Percentiles rank a stretch among this genome's conserved stretches.
Conservation (phyloP, 371 early-diverging fungal genomes). For the Thermomucor indicae-seudaticae region DNA sequence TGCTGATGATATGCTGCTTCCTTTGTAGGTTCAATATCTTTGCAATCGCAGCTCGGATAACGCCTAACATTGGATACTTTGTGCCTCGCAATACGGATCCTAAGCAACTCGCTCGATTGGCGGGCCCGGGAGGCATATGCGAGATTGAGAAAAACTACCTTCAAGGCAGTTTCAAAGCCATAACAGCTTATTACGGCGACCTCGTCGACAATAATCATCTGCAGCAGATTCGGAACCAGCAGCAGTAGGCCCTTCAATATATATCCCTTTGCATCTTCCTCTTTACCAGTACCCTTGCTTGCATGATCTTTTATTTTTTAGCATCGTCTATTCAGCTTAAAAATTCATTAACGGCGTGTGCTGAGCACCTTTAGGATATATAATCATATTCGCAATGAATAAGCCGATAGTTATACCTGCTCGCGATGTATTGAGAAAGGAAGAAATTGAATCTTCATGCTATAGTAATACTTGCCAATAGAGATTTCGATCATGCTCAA, state of each 20-base stretch:
- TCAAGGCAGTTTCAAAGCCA: constrained; percentile 54
- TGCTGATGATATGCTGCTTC: no score
- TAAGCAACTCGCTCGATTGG: constrained; percentile 42
- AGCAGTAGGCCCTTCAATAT: no score
- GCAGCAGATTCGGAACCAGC: no score
- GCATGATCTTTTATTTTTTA: no score
- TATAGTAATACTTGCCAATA: constrained; percentile 11
- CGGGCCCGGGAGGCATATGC: constrained; percentile 51
- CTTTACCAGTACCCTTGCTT: no score
- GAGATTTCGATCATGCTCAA: constrained; percentile 39
- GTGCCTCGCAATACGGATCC: constrained; percentile 80
- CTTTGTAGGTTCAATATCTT: constrained; percentile 59
- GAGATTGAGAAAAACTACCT: constrained; percentile 74
- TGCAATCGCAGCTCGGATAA: constrained; percentile 58
- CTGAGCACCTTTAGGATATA: constrained; percentile 53
- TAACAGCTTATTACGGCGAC: constrained; percentile 72
- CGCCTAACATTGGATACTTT: constrained; percentile 78
- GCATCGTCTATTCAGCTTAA: constrained; percentile 18
- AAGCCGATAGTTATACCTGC: constrained; percentile 54
- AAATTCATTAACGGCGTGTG: constrained; percentile 58
- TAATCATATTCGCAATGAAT: constrained; percentile 49
- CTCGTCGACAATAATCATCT: no score
- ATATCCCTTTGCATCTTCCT: no score
- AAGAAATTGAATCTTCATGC: neutral
- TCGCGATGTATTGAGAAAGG: neutral